phyloP scores from a whole-genome alignment of 805 yeast species.

The Alloascoidea africana region DNA sequence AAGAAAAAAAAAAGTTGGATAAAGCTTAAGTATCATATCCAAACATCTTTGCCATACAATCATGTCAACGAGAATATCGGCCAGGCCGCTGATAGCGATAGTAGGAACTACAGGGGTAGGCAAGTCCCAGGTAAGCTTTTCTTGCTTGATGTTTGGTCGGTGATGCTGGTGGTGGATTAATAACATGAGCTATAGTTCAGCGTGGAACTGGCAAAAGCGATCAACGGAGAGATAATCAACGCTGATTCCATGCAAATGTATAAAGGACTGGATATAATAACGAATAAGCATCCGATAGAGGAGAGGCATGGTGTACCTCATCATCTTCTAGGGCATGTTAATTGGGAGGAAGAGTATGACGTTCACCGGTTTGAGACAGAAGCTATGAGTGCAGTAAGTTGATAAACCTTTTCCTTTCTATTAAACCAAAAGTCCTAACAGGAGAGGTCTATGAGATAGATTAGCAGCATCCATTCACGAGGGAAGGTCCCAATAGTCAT shows the following conservation, averaged over 20 bases:
- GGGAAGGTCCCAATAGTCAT: constrained; percentile 78
- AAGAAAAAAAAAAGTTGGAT: no score
- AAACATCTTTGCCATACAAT: no score
- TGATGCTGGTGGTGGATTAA: no score
- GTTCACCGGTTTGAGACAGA: constrained; percentile 68
- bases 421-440: neutral
- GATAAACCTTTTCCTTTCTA: neutral
- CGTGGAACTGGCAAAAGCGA: constrained; percentile 59
- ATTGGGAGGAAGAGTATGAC: constrained; percentile 69
- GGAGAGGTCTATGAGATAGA: no score
- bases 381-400: constrained; percentile 27
- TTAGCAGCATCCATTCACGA: constrained; percentile 46
- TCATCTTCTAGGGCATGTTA: constrained; percentile 75
- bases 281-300: constrained; percentile 79
- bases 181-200: no score
- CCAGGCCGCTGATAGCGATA: no score
- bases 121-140: no score
- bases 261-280: constrained; percentile 51
- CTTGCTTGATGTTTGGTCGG: no score
- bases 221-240: constrained; percentile 82
- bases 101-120: no score
- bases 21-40: no score
- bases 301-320: constrained; percentile 70
- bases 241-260: constrained; percentile 98
- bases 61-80: no score